phyloP scores from a whole-genome alignment of 2,329 filamentous ascomycete species.

The Thielaviopsis musarum region DNA sequence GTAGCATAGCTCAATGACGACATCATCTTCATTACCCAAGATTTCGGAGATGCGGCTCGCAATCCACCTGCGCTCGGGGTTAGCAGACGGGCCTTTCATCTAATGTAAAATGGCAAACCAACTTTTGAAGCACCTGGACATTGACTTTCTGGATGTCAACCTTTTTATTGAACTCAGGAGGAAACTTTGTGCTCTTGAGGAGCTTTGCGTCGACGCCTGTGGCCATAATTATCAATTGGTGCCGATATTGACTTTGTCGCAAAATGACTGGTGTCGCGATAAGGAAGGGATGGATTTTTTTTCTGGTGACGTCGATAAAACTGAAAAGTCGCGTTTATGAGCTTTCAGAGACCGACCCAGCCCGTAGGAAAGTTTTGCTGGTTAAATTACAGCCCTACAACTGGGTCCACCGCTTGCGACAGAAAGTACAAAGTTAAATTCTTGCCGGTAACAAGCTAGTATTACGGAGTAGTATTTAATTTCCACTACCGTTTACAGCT shows the following conservation, averaged over 20 bases:
- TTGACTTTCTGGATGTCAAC: conserved; percentile 98
- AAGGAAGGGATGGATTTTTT: too few relatives aligned
- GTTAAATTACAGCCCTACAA: not conserved
- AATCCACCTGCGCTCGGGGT: conserved; percentile 57
- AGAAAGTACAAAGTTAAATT: too few relatives aligned
- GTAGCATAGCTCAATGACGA: conserved; percentile 74
- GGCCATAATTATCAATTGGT: conserved; percentile 41
- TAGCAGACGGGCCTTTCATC: not conserved
- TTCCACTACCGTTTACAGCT: too few relatives aligned
- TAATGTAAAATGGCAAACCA: conserved; percentile 19
- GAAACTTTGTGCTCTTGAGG: conserved; percentile 82
- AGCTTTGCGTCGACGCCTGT: conserved; percentile 78
- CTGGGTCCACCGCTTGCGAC: too few relatives aligned
- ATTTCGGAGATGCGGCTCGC: conserved; percentile 74
- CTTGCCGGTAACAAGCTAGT: not conserved
- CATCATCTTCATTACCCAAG: conserved; percentile 83
- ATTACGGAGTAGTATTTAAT: not conserved
- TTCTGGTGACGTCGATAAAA: conserved; percentile 4
- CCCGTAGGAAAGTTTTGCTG: not conserved
- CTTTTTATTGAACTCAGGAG: conserved; percentile 81
- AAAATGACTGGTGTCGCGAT: too few relatives aligned
- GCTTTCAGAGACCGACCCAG: too few relatives aligned
- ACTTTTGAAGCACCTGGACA: conserved; percentile 96
- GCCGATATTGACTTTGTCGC: too few relatives aligned
- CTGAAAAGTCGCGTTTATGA: conserved; percentile 2